Evolutionary conservation across 78 protist genomes (phyloP).

Genomic region (Dictyostelium discoideum): DNA sequence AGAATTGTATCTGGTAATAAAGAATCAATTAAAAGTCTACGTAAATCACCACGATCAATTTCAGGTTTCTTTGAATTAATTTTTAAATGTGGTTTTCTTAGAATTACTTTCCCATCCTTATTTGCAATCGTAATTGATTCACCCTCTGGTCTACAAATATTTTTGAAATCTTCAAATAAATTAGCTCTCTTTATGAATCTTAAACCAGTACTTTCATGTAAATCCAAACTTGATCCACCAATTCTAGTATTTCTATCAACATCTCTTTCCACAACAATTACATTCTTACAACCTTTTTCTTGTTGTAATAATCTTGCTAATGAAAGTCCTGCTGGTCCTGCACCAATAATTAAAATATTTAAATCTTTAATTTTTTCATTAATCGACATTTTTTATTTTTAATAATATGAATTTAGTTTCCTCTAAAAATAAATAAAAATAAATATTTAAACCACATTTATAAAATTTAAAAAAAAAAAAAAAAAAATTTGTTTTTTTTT

Average conservation of each 20-base stretch:
- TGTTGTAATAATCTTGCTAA: constrained; percentile 8
- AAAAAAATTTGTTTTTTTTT: neutral
- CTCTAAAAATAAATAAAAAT: neutral
- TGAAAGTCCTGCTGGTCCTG: constrained; percentile 28
- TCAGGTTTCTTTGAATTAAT: constrained; percentile 27
- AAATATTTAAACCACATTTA: too few relatives aligned
- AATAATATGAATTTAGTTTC: neutral
- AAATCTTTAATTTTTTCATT: neutral
- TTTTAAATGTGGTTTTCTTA: constrained; percentile 4
- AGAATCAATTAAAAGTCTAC: constrained; percentile 38
- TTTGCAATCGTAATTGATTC: neutral
- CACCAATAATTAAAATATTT: constrained; percentile 56
- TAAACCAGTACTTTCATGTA: constrained; percentile 48
- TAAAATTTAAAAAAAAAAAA: neutral
- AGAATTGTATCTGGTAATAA: neutral
- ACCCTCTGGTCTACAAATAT: constrained; percentile 22
- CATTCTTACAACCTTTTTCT: constrained; percentile 8
- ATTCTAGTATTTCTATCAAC: neutral
- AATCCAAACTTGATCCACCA: constrained; percentile 50
- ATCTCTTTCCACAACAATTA: constrained; percentile 41
- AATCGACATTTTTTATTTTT: neutral
- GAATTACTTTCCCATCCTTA: neutral
- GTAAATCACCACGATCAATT: constrained; percentile 44
- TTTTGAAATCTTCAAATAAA: constrained; percentile 4
- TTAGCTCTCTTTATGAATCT: neutral